These are phyloP conservation scores for Paramecium primaurelia DNA, from an alignment of 73 alveolate species.

Conservation along the genomic window DNA sequence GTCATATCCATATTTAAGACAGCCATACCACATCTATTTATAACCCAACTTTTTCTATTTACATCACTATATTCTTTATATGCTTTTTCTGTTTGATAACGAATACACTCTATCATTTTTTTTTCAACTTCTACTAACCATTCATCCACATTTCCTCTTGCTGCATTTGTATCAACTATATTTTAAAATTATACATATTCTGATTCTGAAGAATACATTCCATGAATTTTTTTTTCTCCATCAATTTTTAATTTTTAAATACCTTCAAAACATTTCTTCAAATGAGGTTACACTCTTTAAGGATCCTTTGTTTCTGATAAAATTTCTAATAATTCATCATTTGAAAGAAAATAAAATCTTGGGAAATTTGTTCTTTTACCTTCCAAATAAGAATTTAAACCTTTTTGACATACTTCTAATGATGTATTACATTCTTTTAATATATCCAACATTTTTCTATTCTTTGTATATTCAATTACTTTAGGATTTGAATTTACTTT, in stretches of 20 bases:
- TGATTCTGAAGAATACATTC: constrained; percentile 83
- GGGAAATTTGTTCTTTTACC: constrained; percentile 96
- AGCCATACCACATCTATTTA: constrained; percentile 95
- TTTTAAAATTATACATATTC: constrained; percentile 83
- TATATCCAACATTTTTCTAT: constrained; percentile 94
- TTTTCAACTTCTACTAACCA: constrained; percentile 99
- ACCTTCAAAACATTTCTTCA: constrained; percentile 90
- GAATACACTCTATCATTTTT: constrained; percentile 95
- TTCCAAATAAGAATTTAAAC: constrained; percentile 91
- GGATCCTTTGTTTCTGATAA: constrained; percentile 93
- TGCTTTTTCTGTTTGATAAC: constrained; percentile 76
- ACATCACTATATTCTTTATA: constrained; percentile 89
- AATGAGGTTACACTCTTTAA: constrained; percentile 77
- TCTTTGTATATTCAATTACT: constrained; percentile 89
- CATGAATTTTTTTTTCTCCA: constrained; percentile 79
- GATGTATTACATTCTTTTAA: constrained; percentile 97
- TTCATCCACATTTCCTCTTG: constrained; percentile 94
- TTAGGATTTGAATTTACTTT: constrained; percentile 80
- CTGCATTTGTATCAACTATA: constrained; percentile 87
- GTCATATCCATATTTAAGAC: constrained; percentile 92
- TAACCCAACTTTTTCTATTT: constrained; percentile 98
- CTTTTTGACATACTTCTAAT: constrained; percentile 93
- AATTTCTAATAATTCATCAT: constrained; percentile 95
- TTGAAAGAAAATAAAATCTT: constrained; percentile 96
- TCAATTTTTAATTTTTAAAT: constrained; percentile 86